Percentiles rank a stretch among this genome's conserved stretches.
These are phyloP conservation scores for Leccinum broughii DNA, from an alignment of 768 basidiomycete genomes.

Conservation along the genomic window DNA sequence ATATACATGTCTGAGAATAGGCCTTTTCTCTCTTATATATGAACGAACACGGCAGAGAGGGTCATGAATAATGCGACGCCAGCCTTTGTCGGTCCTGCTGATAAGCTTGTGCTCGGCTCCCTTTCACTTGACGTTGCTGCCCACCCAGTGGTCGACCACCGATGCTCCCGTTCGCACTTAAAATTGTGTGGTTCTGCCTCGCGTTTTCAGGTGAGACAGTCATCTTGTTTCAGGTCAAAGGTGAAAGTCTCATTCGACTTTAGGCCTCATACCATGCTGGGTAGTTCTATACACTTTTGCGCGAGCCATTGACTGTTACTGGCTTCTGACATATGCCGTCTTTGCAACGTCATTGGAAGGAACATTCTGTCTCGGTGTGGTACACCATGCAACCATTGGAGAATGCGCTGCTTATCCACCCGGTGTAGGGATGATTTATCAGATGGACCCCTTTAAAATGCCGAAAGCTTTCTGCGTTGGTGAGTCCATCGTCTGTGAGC, in stretches of 20 bases:
- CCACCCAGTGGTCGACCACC: neutral
- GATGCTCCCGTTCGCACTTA: conserved; percentile 60
- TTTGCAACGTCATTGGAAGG: conserved; percentile 54
- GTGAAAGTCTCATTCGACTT: neutral
- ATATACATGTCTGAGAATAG: conserved; percentile 10
- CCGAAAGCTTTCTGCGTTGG: conserved; percentile 58
- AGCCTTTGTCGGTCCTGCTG: neutral
- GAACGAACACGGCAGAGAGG: neutral
- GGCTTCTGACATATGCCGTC: conserved; percentile 52
- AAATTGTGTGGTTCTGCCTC: conserved; percentile 57
- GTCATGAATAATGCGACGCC: neutral
- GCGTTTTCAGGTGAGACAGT: conserved; percentile 48
- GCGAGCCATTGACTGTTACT: conserved; percentile 42
- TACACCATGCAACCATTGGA: neutral
- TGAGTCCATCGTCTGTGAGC: conserved; percentile 26
- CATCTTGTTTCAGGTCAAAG: neutral
- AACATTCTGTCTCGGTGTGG: conserved; percentile 59
- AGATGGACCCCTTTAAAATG: conserved; percentile 63
- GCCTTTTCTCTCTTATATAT: neutral
- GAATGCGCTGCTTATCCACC: neutral
- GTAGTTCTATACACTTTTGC: conserved; percentile 47
- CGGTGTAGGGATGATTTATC: conserved; percentile 56
- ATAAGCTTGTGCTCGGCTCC: neutral
- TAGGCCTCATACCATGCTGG: conserved; percentile 56
- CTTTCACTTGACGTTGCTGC: neutral